Conservation (phyloP, 2,329 filamentous ascomycete genomes). For the Pseudogymnoascus sp. region DNA sequence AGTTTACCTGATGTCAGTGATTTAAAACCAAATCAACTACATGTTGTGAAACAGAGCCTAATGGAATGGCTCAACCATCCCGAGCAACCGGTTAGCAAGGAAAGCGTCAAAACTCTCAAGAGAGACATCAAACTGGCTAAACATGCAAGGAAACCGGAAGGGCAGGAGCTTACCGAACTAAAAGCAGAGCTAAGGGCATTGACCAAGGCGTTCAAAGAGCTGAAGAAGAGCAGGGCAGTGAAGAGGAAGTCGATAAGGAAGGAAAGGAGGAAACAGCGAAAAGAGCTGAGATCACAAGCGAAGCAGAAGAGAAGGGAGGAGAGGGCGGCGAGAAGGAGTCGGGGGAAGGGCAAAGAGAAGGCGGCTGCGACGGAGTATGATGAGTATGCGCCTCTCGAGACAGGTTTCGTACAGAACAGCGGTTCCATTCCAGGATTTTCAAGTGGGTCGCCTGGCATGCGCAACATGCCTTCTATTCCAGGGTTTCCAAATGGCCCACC, state of each 20-base stretch:
- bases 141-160: conserved; percentile 10
- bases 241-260: conserved; percentile 25
- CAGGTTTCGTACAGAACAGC: not conserved
- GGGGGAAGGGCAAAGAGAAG: conserved; percentile 30
- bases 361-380: conserved; percentile 21
- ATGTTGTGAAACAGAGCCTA: conserved; percentile 39
- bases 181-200: conserved; percentile 41
- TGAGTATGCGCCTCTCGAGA: not conserved
- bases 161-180: conserved; percentile 33
- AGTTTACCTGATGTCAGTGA: conserved; percentile 41
- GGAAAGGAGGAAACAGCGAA: conserved; percentile 11
- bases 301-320: conserved; percentile 18
- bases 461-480: not conserved
- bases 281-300: conserved; percentile 12
- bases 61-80: conserved; percentile 44
- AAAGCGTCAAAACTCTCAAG: conserved; percentile 37
- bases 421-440: not conserved
- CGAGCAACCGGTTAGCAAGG: conserved; percentile 42
- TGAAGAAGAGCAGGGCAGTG: conserved; percentile 33
- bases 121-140: conserved; percentile 39
- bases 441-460: not conserved
- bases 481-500: not conserved
- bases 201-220: conserved; percentile 37
- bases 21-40: conserved; percentile 43
- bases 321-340: conserved; percentile 19